Conservation (phyloP, 805 yeast genomes). For the Saccharomycopsis capsularis region DNA sequence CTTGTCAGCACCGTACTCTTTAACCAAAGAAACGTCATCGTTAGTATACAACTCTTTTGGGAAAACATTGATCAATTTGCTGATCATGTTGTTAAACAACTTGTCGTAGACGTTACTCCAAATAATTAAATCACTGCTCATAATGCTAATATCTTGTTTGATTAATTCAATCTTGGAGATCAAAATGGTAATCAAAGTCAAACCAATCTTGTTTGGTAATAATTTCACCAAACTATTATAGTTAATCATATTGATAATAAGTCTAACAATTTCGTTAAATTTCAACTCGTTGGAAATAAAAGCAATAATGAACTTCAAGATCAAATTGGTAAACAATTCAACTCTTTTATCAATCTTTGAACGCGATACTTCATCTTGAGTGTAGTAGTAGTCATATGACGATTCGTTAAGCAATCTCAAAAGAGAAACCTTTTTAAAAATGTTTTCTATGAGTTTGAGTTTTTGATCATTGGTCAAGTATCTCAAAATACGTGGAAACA, state of each 20-base stretch:
- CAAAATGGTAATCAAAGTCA: slow-evolving; percentile 81
- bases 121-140: slow-evolving; percentile 43
- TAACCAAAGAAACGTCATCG: slow-evolving; percentile 7
- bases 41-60: slow-evolving; percentile 17
- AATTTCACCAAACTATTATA: slow-evolving; percentile 48
- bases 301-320: slow-evolving; percentile 76
- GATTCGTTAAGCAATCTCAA: slow-evolving; percentile 73
- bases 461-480: slow-evolving; percentile 72
- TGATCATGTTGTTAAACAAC: slow-evolving; percentile 71
- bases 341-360: slow-evolving; percentile 47
- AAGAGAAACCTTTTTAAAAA: slow-evolving; percentile 74
- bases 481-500: slow-evolving; percentile 82
- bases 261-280: slow-evolving; percentile 70
- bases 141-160: slow-evolving; percentile 45
- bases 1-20: slow-evolving; percentile 1
- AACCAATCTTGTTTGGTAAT: slow-evolving; percentile 73
- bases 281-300: slow-evolving; percentile 70
- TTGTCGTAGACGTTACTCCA: slow-evolving; percentile 83
- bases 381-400: slow-evolving; percentile 57
- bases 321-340: slow-evolving; percentile 72
- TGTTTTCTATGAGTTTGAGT: slow-evolving; percentile 64
- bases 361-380: slow-evolving; percentile 44
- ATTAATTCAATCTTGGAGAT: slow-evolving; percentile 88
- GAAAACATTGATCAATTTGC: slow-evolving; percentile 70
- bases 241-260: slow-evolving; percentile 61